Base-by-base conservation (phyloP, 2,329 filamentous ascomycete species). In the Ophiostoma novo-ulmi region DNA sequence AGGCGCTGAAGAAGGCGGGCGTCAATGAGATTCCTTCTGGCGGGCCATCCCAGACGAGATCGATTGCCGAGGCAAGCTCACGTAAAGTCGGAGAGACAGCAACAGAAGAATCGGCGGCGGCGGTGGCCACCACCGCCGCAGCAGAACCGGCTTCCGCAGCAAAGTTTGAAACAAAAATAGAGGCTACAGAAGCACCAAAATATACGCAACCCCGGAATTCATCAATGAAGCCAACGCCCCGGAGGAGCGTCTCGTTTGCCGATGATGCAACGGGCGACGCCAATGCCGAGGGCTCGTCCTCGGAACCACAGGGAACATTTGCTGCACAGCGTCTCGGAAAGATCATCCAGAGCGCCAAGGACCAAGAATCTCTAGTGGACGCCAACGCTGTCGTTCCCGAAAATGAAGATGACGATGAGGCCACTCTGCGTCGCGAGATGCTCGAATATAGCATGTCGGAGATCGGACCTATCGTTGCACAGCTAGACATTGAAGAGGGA, bases 401-500 rank as follows among this genome's bases (percentile, higher is more conserved):
- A 0, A 85, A 91, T 69, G 95, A 99, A 75, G 87, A 90, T 0
- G 83, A 86, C 14, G 93, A 97, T 74, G 94, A 97, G 73, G 91
- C 93, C 4, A 85, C 85, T 41, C 80, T 97, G 35, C 89, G 95
- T 6, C 87, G 89, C 71, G 89, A 97, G 76, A 98, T 99, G 94
- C 84, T 98, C 8, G 86, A 91, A 73, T 99, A 98, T 77, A 90
- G 92, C 73, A 85, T 97, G 79, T 89, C 90, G 64, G 94, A 98
- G 78, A 89, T 99, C 71, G 93, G 93, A 4, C 88, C 92, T 52
- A 91, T 99, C 2, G 95, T 99, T 20, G 95, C 95, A 20, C 93
- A 98, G 80, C 85, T 99, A 65, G 88, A 96, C 71, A 80, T 98
- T 1, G 92, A 97, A 73, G 89, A 94, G 72, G 86, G 84, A 35